These are phyloP conservation scores for Arthrobotrys pseudoclavata DNA, from an alignment of 2,329 filamentous ascomycete genomes.

Conservation along the genomic window DNA sequence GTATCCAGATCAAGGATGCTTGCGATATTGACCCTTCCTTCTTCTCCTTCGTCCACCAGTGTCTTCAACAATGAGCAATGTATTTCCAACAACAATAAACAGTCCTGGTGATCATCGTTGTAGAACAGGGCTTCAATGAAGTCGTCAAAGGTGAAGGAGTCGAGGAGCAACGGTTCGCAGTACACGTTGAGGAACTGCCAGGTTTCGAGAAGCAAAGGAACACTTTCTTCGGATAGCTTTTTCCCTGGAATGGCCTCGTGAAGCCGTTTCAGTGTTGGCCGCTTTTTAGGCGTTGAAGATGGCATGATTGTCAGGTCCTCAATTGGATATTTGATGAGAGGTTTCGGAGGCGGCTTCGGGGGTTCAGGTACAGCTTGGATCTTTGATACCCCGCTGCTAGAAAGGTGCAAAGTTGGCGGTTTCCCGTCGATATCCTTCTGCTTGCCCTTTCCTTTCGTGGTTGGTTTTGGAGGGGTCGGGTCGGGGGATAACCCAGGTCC, in stretches of 20 bases:
- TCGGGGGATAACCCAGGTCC: slow-evolving; percentile 53
- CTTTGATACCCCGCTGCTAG: slow-evolving; percentile 38
- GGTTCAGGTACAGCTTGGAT: slow-evolving; percentile 63
- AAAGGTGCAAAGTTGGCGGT: slow-evolving; percentile 32
- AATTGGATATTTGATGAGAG: slow-evolving; percentile 91
- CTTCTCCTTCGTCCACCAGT: slow-evolving; percentile 82
- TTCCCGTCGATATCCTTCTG: slow-evolving; percentile 50
- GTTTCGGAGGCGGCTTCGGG: slow-evolving; percentile 76
- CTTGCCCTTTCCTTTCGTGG: slow-evolving; percentile 40
- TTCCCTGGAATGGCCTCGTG: slow-evolving; percentile 72
- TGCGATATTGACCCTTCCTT: slow-evolving; percentile 82
- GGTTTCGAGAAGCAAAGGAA: slow-evolving; percentile 87
- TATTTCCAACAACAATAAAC: slow-evolving; percentile 88
- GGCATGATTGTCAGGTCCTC: slow-evolving; percentile 89
- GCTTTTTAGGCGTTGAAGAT: slow-evolving; percentile 73
- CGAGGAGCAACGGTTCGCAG: slow-evolving; percentile 90
- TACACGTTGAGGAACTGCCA: slow-evolving; percentile 99
- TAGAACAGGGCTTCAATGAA: slow-evolving; percentile 89
- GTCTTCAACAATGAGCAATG: slow-evolving; percentile 93
- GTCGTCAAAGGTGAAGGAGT: slow-evolving; percentile 98
- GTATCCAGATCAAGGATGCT: slow-evolving; percentile 73
- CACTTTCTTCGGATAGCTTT: slow-evolving; percentile 82
- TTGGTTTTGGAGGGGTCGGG: slow-evolving; percentile 37
- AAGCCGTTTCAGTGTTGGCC: slow-evolving; percentile 83
- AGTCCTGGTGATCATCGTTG: slow-evolving; percentile 78